Conservation (phyloP, 1,284 basidiomycete species). For the Melampsora abietis-canadensis region DNA sequence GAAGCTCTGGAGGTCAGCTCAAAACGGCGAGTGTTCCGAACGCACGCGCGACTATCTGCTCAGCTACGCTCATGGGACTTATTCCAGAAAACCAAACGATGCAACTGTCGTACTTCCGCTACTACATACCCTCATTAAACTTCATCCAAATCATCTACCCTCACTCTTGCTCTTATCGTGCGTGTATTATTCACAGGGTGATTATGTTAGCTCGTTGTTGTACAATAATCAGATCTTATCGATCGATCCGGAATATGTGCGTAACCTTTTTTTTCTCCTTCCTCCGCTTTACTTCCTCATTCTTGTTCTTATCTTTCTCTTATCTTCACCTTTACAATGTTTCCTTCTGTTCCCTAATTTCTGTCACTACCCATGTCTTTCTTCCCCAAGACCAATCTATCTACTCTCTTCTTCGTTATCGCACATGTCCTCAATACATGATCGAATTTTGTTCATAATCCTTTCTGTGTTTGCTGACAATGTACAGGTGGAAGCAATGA, state of each 20-base stretch:
- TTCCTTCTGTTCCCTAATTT: neutral
- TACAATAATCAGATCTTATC: slow-evolving; percentile 41
- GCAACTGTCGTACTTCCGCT: slow-evolving; percentile 50
- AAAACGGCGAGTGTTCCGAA: slow-evolving; percentile 41
- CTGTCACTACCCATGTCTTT: neutral
- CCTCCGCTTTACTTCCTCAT: neutral
- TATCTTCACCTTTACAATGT: neutral
- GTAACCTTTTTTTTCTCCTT: slow-evolving; percentile 8
- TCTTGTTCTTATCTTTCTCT: neutral
- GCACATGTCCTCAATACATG: slow-evolving; percentile 1
- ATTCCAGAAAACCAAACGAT: slow-evolving; percentile 39
- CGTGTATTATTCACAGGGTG: slow-evolving; percentile 53
- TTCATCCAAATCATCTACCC: slow-evolving; percentile 53
- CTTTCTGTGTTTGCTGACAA: neutral
- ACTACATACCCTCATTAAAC: slow-evolving; percentile 50
- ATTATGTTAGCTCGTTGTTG: slow-evolving; percentile 45
- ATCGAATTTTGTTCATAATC: neutral
- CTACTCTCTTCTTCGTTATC: neutral
- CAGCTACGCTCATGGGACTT: slow-evolving; percentile 41
- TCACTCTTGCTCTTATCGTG: slow-evolving; percentile 54
- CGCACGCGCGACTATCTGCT: slow-evolving; percentile 40
- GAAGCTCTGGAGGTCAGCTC: slow-evolving; percentile 39
- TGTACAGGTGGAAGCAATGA: slow-evolving; percentile 57
- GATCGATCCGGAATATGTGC: slow-evolving; percentile 55
- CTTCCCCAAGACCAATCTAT: neutral